phyloP scores from a whole-genome alignment of 352 stramenopile genomes.

The Pythium dissimile region DNA sequence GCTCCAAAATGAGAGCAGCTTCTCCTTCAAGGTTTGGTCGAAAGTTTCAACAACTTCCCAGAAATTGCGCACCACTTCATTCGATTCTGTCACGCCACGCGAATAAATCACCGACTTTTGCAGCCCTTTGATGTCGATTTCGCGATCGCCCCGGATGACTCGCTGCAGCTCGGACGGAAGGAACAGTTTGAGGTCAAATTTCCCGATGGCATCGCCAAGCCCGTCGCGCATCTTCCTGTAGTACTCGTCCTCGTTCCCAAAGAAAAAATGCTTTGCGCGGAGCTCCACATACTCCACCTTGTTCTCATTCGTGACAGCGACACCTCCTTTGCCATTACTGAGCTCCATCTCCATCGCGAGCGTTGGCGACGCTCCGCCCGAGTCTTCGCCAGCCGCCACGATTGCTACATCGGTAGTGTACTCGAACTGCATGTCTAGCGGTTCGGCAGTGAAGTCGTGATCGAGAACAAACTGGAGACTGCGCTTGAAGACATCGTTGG shows the following conservation, averaged over 20 bases:
- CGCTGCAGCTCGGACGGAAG: constrained; percentile 45
- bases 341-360: constrained; percentile 67
- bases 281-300: constrained; percentile 61
- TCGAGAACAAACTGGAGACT: constrained; percentile 65
- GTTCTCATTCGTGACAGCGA: constrained; percentile 62
- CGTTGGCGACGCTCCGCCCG: background rate
- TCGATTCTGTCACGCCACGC: constrained; percentile 32
- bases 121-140: constrained; percentile 52
- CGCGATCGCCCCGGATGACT: constrained; percentile 41
- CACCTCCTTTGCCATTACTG: constrained; percentile 24
- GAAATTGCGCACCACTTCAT: constrained; percentile 50
- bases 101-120: constrained; percentile 61
- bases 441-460: constrained; percentile 53
- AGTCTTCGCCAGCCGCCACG: constrained; percentile 14
- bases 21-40: constrained; percentile 42
- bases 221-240: constrained; percentile 65
- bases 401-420: constrained; percentile 47
- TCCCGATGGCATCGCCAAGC: constrained; percentile 49
- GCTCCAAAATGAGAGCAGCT: constrained; percentile 78
- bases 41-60: constrained; percentile 66
- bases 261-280: constrained; percentile 62
- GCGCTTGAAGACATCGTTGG: constrained; percentile 51
- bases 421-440: constrained; percentile 68
- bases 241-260: constrained; percentile 45
- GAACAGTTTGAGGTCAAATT: constrained; percentile 58